Base-by-base conservation (phyloP, 441 rosid genomes). In the Euphorbia schlechtendalii region DNA sequence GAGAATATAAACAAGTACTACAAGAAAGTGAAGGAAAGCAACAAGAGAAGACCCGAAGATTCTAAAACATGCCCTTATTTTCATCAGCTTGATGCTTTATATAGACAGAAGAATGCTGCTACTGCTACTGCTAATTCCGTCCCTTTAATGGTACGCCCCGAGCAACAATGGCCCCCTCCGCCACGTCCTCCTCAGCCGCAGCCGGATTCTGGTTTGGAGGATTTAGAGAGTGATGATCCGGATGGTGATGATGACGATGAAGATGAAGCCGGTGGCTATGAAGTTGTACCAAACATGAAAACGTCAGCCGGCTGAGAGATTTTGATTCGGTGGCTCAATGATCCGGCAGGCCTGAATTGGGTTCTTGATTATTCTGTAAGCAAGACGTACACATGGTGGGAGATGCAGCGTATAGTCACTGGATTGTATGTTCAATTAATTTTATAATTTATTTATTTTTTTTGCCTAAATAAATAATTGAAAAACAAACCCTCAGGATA, bases 11-110 rank as follows among this genome's bases (percentile, higher is more conserved):
- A 92, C 78, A 92, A 92, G 78, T 92, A 92, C 77, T 92, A 82
- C 88, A 92, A 88, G 86, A 89, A 85, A 77, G 98, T 90, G 61
- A 90, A 86, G 67, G 98, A 88, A 38, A 86, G 94, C 74, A 84
- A 78, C 74, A 90, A 81, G 81, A 83, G 73, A 75, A 80, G 98
- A 69, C 86, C 92, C 0, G 87, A 81, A 56, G 94, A 84, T 77
- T 83, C 98, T 15, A 92, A 88, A 64, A 92, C 98, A n/a, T 92
- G 98, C 57, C 96, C 97, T 5, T 92, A 92, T 69, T 92, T 90
- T 69, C 82, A 85, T 54, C 90, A 81, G 64, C 96, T 92, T 5
- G 87, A 86, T 46, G 94, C 87, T 65, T 66, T 92, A 49, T 84
- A 92, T 66, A 84, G 74, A 38, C 84, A 86, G 76, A 88, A 69